These are phyloP conservation scores for Auricularia auricula-judae DNA, from an alignment of 768 basidiomycete genomes.

Conservation along the genomic window DNA sequence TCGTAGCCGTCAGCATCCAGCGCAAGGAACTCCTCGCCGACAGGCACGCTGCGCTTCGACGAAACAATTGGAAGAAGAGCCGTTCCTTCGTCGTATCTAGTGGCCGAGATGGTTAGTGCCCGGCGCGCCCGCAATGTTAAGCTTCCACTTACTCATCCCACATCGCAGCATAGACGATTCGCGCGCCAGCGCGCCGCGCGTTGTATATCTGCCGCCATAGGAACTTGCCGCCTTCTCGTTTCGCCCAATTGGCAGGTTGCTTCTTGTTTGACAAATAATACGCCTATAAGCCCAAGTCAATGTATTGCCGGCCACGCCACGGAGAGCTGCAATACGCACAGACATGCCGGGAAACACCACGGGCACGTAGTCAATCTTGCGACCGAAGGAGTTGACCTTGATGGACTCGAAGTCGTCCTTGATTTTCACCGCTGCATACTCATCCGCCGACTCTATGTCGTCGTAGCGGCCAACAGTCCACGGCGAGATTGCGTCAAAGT, in stretches of 20 bases:
- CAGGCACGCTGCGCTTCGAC: constrained; percentile 46
- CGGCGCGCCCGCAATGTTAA: neutral
- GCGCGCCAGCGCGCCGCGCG: constrained; percentile 46
- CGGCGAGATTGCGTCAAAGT: constrained; percentile 70
- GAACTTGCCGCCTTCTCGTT: constrained; percentile 63
- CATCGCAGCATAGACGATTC: constrained; percentile 72
- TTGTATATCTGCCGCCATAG: constrained; percentile 73
- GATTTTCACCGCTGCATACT: constrained; percentile 51
- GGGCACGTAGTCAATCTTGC: constrained; percentile 71
- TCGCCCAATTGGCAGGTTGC: constrained; percentile 63
- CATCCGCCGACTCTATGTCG: constrained; percentile 48
- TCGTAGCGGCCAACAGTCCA: constrained; percentile 72
- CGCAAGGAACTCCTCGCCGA: constrained; percentile 44
- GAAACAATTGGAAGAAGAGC: constrained; percentile 66
- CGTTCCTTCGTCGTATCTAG: constrained; percentile 76
- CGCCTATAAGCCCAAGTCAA: constrained; percentile 32
- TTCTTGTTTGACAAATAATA: constrained; percentile 60
- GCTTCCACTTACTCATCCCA: constrained; percentile 61
- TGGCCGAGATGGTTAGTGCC: neutral
- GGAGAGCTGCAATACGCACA: constrained; percentile 32
- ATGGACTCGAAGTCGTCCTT: constrained; percentile 54
- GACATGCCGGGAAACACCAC: constrained; percentile 76
- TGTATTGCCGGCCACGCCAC: neutral
- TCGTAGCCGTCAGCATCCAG: constrained; percentile 72
- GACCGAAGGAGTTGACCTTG: constrained; percentile 34